Base-by-base conservation (phyloP, 2,329 filamentous ascomycete genomes). In the Elsinoe australis region DNA sequence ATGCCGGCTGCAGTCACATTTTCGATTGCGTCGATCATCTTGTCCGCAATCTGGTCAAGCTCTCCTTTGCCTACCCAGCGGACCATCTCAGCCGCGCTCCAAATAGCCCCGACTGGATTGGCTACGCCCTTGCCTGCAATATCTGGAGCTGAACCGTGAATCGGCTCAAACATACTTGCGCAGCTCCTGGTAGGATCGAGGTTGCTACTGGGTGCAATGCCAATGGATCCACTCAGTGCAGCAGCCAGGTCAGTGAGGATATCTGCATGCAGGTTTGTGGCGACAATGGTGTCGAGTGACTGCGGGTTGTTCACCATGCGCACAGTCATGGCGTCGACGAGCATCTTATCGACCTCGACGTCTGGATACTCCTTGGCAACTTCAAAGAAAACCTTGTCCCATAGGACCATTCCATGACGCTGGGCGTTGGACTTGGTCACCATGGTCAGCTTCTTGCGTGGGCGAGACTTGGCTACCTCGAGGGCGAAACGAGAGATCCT, bases 11-110 rank as follows among this genome's bases (percentile, higher is more conserved):
- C 74, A 7, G 74, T 76, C 10, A 82, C 78, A 52, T 74, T 74
- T 60, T 83, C 80, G 9, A 82, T 72, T 17, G 74, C 74, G 41
- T 73, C 68, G 64, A 83, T 73, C 17, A 83, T 64, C 34, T 66
- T 64, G 49, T 75, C 71, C 0, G 79, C 76, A 0, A 78, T 79
- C 3, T 72, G 67, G 26, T 73, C 69, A 50, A 79, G 55, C 38
- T 58, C 50, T 4, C 62, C 63, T 15, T 61, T 66, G 0, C 79
- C 79, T n/a, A 83, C 61, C 73, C 80, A 82, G 32, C 72, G 65
- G 9, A 83, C 69, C 76, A 86, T 79, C 68, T 83, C 82, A 4
- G 80, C 78, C 0, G 77, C 80, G 0, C 79, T 81, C 82, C 81
- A 85, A 60, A 83, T 82, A 5, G 79, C 80, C 5, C 75, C 80